Conservation (phyloP, 352 stramenopile species). For the Globisporangium mamillatum region DNA sequence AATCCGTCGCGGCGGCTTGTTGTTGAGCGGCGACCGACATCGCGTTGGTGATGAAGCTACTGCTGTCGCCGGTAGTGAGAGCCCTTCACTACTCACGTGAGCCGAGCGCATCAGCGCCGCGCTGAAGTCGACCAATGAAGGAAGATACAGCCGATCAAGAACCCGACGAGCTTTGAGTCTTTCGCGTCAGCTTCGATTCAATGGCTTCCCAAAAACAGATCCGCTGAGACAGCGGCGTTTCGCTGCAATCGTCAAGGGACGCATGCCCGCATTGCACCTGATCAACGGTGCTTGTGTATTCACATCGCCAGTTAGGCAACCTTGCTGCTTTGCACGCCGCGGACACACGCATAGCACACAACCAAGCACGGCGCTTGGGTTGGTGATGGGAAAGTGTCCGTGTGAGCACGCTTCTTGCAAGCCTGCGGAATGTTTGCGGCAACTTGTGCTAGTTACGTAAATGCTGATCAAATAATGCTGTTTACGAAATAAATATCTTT, state of each 20-base stretch:
- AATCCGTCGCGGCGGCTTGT: conserved; percentile 3
- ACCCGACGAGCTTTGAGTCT: background rate
- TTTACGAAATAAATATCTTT: background rate
- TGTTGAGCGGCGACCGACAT: conserved; percentile 4
- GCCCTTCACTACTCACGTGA: background rate
- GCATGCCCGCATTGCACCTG: background rate
- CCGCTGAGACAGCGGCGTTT: background rate
- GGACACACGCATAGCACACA: background rate
- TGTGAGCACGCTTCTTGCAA: background rate
- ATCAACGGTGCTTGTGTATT: background rate
- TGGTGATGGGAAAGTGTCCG: background rate
- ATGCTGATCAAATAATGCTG: background rate
- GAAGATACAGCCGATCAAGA: background rate
- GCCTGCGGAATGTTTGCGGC: background rate
- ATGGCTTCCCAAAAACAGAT: background rate
- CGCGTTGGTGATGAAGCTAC: background rate
- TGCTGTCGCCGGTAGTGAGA: background rate
- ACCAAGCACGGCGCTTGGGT: no score
- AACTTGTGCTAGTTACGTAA: background rate
- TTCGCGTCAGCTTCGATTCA: background rate
- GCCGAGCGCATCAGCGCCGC: background rate
- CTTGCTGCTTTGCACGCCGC: background rate
- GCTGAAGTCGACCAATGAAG: background rate
- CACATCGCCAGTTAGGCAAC: background rate
- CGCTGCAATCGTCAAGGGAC: background rate